Conservation (phyloP, 306 rosid genomes). For the Castanea crenata region DNA sequence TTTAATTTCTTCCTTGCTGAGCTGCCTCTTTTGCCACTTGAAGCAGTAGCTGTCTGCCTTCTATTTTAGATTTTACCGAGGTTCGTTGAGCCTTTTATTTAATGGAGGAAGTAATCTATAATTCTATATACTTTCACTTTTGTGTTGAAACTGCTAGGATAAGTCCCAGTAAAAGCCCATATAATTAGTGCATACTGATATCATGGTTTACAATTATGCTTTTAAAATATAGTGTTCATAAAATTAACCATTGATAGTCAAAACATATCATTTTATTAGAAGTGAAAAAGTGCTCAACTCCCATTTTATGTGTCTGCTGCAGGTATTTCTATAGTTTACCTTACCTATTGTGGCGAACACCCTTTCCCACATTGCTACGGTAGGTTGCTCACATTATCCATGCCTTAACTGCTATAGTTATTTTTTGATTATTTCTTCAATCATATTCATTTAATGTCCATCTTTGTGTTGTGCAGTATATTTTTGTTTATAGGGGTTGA, state of each 20-base stretch:
- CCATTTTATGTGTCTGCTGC: slow-evolving; percentile 28
- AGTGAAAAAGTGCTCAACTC: slow-evolving; percentile 15
- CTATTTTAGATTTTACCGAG: neutral
- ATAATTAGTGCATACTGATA: too few relatives aligned
- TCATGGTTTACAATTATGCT: neutral
- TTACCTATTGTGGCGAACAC: slow-evolving; percentile 78
- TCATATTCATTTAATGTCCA: slow-evolving; percentile 11
- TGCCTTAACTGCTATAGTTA: neutral
- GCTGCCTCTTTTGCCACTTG: too few relatives aligned
- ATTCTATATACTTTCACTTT: neutral
- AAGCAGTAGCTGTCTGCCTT: neutral
- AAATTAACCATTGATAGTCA: neutral
- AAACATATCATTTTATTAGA: slow-evolving; percentile 3
- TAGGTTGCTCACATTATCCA: slow-evolving; percentile 19
- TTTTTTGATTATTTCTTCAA: neutral
- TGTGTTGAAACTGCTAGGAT: neutral
- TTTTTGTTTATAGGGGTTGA: slow-evolving; percentile 76
- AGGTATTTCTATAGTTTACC: slow-evolving; percentile 94
- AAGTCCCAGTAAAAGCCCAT: neutral
- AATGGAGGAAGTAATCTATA: neutral
- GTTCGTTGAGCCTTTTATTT: neutral
- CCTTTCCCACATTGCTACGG: slow-evolving; percentile 64
- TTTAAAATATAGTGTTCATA: neutral
- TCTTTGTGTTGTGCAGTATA: slow-evolving; percentile 42
- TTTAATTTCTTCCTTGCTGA: too few relatives aligned